These are phyloP conservation scores for Durusdinium trenchii DNA, from an alignment of 73 alveolate species.

Conservation along the genomic window DNA sequence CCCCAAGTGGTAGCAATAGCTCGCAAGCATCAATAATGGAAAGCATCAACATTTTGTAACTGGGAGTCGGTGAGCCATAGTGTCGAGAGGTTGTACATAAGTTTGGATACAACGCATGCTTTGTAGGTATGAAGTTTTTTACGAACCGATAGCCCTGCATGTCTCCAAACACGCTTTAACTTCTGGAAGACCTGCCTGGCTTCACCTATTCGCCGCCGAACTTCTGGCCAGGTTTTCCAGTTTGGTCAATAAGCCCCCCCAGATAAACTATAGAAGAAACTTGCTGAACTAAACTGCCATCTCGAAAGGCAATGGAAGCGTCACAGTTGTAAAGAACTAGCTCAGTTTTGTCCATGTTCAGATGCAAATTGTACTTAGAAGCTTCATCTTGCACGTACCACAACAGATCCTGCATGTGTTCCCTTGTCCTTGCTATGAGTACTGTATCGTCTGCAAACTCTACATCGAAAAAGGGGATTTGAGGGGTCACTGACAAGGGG, in stretches of 20 bases:
- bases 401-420: constrained; percentile 5
- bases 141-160: not conserved
- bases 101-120: constrained; percentile 22
- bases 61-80: constrained; percentile 43
- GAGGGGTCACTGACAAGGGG: constrained; percentile 34
- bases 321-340: constrained; percentile 5
- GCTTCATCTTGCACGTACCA: not conserved
- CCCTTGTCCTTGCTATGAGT: not conserved
- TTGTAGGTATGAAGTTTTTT: not conserved
- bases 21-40: not conserved
- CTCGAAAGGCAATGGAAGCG: not conserved
- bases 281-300: not conserved
- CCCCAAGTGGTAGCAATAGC: constrained; percentile 57
- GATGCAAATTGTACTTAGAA: not conserved
- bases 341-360: constrained; percentile 5
- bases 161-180: constrained; percentile 19
- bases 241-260: constrained; percentile 39
- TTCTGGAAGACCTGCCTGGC: constrained; percentile 32
- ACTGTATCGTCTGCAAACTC: constrained; percentile 60
- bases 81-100: constrained; percentile 14
- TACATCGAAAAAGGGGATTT: constrained; percentile 7
- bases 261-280: not conserved
- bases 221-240: not conserved
- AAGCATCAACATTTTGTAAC: not conserved
- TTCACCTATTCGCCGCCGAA: constrained; percentile 5